These are phyloP conservation scores for Chloris gayana DNA, from an alignment of 176 grass and related monocot species.

Conservation along the genomic window DNA sequence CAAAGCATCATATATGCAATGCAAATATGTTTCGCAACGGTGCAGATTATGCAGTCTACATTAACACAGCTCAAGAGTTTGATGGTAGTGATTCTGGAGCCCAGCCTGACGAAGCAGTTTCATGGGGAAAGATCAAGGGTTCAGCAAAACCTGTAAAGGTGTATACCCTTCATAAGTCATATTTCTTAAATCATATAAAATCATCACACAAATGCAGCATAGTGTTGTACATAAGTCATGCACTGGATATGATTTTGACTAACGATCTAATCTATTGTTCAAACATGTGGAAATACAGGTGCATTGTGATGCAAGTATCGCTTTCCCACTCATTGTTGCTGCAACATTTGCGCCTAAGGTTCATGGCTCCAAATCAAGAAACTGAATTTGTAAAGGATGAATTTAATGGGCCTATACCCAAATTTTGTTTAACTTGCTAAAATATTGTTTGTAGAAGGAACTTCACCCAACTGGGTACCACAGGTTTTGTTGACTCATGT, in stretches of 20 bases:
- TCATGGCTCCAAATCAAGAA: slow-evolving; percentile 24
- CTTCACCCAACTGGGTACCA: neutral
- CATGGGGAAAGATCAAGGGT: slow-evolving; percentile 98
- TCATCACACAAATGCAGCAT: neutral
- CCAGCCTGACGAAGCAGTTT: slow-evolving; percentile 89
- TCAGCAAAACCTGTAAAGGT: slow-evolving; percentile 91
- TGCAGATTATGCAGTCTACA: slow-evolving; percentile 90
- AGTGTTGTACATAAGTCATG: neutral
- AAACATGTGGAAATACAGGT: slow-evolving; percentile 53
- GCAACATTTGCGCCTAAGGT: slow-evolving; percentile 76
- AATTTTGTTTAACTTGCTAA: slow-evolving; percentile 18
- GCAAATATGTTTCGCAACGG: slow-evolving; percentile 98
- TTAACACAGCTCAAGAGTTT: slow-evolving; percentile 96
- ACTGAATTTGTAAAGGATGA: neutral
- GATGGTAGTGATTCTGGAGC: slow-evolving; percentile 98
- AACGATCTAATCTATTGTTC: neutral
- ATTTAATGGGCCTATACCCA: neutral
- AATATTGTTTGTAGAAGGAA: neutral
- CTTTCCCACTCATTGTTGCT: slow-evolving; percentile 74
- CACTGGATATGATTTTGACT: slow-evolving; percentile 6
- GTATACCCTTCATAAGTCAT: neutral
- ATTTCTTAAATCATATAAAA: neutral
- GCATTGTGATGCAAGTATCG: slow-evolving; percentile 88
- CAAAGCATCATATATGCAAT: slow-evolving; percentile 97
- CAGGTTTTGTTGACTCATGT: neutral